Percentiles rank a stretch among this genome's conserved stretches.
These are phyloP conservation scores for Lactarius hengduanensis DNA, from an alignment of 768 basidiomycete genomes.

Conservation along the genomic window DNA sequence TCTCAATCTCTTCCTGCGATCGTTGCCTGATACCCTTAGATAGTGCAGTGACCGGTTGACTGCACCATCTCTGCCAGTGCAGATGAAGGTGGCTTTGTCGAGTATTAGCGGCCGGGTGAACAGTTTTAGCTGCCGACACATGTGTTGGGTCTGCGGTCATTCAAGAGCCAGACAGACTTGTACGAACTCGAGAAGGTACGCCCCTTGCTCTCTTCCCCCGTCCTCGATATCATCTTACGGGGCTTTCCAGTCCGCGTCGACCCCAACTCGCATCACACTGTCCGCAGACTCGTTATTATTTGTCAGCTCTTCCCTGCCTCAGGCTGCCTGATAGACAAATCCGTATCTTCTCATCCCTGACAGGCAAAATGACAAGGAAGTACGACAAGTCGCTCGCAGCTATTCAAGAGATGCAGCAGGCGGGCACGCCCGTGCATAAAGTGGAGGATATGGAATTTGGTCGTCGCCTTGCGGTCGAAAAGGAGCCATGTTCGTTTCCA, in stretches of 20 bases:
- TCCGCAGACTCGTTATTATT: constrained; percentile 90
- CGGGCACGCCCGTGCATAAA: constrained; percentile 94
- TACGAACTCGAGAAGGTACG: constrained; percentile 97
- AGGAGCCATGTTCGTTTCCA: no score
- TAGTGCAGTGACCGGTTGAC: constrained; percentile 89
- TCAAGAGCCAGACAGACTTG: constrained; percentile 87
- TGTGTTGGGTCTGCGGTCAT: constrained; percentile 79
- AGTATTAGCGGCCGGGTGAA: constrained; percentile 92
- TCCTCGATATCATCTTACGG: constrained; percentile 4
- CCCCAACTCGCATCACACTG: constrained; percentile 82
- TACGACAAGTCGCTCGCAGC: constrained; percentile 94
- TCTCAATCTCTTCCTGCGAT: background rate
- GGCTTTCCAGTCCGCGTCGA: constrained; percentile 71
- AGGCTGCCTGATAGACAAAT: constrained; percentile 85
- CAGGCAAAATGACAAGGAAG: constrained; percentile 84
- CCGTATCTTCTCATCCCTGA: constrained; percentile 88
- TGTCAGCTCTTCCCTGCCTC: constrained; percentile 70
- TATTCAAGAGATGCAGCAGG: constrained; percentile 98
- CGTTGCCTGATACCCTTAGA: constrained; percentile 1
- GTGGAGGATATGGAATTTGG: no score
- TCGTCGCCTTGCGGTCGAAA: no score
- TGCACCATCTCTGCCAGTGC: no score
- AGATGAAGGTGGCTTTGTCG: constrained; percentile 91
- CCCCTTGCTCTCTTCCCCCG: background rate
- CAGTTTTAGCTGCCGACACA: constrained; percentile 83